These are phyloP conservation scores for Coprinellus micaceus DNA, from an alignment of 768 basidiomycete genomes.

Conservation along the genomic window DNA sequence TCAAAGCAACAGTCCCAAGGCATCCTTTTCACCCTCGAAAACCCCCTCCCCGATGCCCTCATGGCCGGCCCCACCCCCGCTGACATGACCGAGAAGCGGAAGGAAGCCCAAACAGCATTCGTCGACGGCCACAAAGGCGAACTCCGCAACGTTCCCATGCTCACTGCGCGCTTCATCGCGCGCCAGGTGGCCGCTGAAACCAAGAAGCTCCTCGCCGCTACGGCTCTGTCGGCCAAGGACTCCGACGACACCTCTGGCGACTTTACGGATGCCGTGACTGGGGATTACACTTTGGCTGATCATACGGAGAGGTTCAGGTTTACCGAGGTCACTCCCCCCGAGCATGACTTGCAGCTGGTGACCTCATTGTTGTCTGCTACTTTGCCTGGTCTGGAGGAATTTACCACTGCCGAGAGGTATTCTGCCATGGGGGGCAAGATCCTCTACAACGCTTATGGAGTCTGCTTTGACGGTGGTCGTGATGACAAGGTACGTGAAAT, in stretches of 20 bases:
- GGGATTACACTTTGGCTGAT: slow-evolving; percentile 64
- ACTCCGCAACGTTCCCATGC: slow-evolving; percentile 42
- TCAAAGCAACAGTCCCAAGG: slow-evolving; percentile 59
- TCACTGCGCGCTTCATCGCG: slow-evolving; percentile 70
- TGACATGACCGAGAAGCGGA: slow-evolving; percentile 41
- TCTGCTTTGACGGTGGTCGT: slow-evolving; percentile 62
- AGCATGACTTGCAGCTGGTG: slow-evolving; percentile 50
- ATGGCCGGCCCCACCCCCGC: slow-evolving; percentile 22
- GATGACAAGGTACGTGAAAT: slow-evolving; percentile 57
- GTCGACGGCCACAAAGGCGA: slow-evolving; percentile 51
- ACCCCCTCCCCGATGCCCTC: slow-evolving; percentile 51
- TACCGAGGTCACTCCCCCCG: slow-evolving; percentile 48
- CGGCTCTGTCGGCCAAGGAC: slow-evolving; percentile 16
- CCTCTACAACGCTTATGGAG: slow-evolving; percentile 74
- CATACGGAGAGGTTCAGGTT: slow-evolving; percentile 75
- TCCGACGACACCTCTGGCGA: slow-evolving; percentile 24
- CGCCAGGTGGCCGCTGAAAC: slow-evolving; percentile 67
- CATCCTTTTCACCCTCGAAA: slow-evolving; percentile 68
- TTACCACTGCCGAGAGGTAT: slow-evolving; percentile 62
- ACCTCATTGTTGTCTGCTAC: slow-evolving; percentile 54
- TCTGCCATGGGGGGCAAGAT: slow-evolving; percentile 63
- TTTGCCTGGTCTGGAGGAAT: slow-evolving; percentile 69
- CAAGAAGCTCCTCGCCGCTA: slow-evolving; percentile 43
- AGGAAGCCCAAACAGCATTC: slow-evolving; percentile 58
- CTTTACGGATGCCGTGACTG: slow-evolving; percentile 44